A percentile compares a stretch with the other conserved stretches of the same genome.
phyloP scores from a whole-genome alignment of 2,329 filamentous ascomycete genomes.

The Cladosporium sp. region DNA sequence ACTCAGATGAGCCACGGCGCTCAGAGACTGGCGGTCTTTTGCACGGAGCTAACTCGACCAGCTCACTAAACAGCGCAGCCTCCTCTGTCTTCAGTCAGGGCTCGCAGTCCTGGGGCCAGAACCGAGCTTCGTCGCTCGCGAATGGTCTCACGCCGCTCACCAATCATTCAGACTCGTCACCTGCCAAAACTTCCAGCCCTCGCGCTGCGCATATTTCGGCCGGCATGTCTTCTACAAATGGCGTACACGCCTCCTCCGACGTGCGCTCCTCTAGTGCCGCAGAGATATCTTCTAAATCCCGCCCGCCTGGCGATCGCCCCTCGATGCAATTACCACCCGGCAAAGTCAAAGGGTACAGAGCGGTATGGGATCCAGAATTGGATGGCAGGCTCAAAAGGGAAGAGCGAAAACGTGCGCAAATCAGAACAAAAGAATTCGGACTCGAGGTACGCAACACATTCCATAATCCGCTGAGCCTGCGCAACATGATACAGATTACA shows the following conservation, averaged over 20 bases:
- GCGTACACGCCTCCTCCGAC: conserved; percentile 19
- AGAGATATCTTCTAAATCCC: conserved; percentile 40
- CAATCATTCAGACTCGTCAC: conserved; percentile 59
- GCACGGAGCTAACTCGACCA: conserved; percentile 67
- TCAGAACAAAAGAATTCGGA: conserved; percentile 34
- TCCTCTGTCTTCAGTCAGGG: conserved; percentile 67
- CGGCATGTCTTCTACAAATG: conserved; percentile 25
- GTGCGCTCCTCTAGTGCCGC: conserved; percentile 24
- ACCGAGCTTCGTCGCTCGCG: conserved; percentile 50
- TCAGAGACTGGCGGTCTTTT: conserved; percentile 58
- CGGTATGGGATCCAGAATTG: conserved; percentile 60
- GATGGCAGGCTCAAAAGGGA: conserved; percentile 56
- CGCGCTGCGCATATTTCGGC: conserved; percentile 22
- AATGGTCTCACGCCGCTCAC: conserved; percentile 62
- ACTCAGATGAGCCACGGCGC: conserved; percentile 24
- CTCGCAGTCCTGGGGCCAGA: conserved; percentile 50
- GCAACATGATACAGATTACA: conserved; percentile 31
- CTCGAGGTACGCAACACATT: conserved; percentile 39
- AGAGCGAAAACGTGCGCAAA: conserved; percentile 44
- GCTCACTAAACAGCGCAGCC: conserved; percentile 65
- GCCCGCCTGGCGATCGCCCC: conserved; percentile 30
- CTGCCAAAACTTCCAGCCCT: conserved; percentile 56
- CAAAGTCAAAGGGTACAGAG: conserved; percentile 54
- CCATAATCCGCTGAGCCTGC: conserved; percentile 35
- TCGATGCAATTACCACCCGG: conserved; percentile 45